Percentiles rank a stretch among this genome's conserved stretches.
phyloP scores from a whole-genome alignment of 768 basidiomycete genomes.

The Lepiota subincarnata region DNA sequence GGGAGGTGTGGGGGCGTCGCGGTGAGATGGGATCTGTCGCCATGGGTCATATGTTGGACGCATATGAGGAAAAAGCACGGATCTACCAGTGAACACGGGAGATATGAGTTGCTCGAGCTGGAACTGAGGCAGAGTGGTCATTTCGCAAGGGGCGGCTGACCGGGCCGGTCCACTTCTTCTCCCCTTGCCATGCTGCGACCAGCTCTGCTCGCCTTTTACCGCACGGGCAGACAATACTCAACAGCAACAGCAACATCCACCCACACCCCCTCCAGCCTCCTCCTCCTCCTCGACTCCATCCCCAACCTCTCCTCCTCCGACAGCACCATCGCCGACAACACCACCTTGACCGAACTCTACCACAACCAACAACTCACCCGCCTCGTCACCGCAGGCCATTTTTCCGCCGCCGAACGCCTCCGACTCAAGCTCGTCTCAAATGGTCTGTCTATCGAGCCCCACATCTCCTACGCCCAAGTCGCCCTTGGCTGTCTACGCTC shows the following conservation, averaged over 20 bases:
- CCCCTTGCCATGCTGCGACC: no score
- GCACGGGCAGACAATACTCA: no score
- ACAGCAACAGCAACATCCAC: no score
- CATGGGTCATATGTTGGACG: conserved; percentile 10
- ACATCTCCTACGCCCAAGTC: background rate
- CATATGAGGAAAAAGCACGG: background rate
- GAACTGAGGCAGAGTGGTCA: conserved; percentile 47
- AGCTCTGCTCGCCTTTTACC: no score
- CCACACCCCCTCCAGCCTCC: no score
- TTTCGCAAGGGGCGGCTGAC: no score
- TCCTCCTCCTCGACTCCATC: background rate
- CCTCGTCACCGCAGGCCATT: background rate
- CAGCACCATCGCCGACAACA: background rate
- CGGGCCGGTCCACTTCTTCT: no score
- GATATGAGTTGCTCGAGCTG: conserved; percentile 44
- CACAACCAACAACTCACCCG: background rate
- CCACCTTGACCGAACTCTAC: background rate
- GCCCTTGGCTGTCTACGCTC: conserved; percentile 3
- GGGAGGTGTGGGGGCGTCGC: background rate
- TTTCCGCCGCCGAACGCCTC: conserved; percentile 7
- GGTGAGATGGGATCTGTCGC: no score
- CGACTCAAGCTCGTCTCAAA: background rate
- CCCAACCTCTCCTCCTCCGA: background rate
- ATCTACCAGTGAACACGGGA: conserved; percentile 3
- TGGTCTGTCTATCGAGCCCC: background rate